Conservation (phyloP, 2,329 filamentous ascomycete genomes). For the Pezicula carpinea region DNA sequence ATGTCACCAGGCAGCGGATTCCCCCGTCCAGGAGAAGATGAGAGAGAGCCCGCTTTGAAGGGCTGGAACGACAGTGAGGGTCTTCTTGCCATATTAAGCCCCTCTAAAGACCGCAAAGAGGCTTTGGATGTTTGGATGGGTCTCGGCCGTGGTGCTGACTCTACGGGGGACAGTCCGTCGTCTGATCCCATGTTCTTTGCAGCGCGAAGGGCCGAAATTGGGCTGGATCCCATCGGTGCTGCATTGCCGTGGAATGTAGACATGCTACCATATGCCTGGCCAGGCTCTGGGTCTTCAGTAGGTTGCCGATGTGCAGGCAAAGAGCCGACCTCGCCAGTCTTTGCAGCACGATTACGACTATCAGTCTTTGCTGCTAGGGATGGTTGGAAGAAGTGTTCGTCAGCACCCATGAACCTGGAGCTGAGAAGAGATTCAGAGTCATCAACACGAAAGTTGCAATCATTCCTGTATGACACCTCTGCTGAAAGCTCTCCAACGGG, state of each 20-base stretch:
- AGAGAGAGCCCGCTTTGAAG: slow-evolving; percentile 95
- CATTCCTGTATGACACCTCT: slow-evolving; percentile 77
- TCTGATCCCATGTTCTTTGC: slow-evolving; percentile 59
- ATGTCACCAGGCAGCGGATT: slow-evolving; percentile 21
- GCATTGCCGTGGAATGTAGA: slow-evolving; percentile 86
- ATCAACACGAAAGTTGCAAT: slow-evolving; percentile 87
- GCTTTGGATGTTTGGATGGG: slow-evolving; percentile 26
- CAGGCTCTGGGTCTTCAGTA: slow-evolving; percentile 50
- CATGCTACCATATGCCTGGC: slow-evolving; percentile 82
- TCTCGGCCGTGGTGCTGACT: slow-evolving; percentile 38
- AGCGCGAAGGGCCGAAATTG: slow-evolving; percentile 75
- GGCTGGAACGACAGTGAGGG: slow-evolving; percentile 89
- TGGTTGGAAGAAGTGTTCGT: slow-evolving; percentile 82
- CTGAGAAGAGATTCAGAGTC: slow-evolving; percentile 87
- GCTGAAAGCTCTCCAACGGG: slow-evolving; percentile 81
- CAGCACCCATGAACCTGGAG: slow-evolving; percentile 87
- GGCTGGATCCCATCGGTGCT: slow-evolving; percentile 74
- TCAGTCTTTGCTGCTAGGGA: slow-evolving; percentile 48
- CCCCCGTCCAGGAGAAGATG: slow-evolving; percentile 66
- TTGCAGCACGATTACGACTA: slow-evolving; percentile 33
- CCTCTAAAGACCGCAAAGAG: slow-evolving; percentile 42
- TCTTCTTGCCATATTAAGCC: slow-evolving; percentile 52
- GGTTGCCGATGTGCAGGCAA: slow-evolving; percentile 59
- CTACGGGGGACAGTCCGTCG: slow-evolving; percentile 50
- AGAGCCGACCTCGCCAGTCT: slow-evolving; percentile 61